A percentile compares a stretch with the other conserved stretches of the same genome.
Evolutionary conservation across 345 rosid species (phyloP).

Genomic region (Linum trigynum): DNA sequence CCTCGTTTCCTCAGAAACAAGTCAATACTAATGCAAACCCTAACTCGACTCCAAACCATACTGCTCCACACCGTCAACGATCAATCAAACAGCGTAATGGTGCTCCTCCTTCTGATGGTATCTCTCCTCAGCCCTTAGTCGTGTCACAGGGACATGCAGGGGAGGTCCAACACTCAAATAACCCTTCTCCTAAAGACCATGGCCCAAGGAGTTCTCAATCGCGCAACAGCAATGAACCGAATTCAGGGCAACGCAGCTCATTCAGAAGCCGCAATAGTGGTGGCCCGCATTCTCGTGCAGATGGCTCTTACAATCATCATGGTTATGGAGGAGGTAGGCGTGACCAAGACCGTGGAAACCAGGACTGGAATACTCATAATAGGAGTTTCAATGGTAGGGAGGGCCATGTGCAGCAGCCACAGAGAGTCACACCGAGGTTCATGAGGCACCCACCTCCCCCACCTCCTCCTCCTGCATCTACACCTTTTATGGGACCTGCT

Average conservation of each 20-base stretch:
- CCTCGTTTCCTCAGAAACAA: not conserved
- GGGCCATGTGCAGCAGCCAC: conserved; percentile 48
- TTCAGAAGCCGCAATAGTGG: conserved; percentile 45
- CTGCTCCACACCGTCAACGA: not conserved
- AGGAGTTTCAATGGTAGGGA: conserved; percentile 62
- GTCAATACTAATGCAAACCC: not conserved
- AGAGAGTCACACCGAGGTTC: conserved; percentile 44
- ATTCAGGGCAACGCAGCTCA: conserved; percentile 44
- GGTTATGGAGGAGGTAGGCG: conserved; percentile 64
- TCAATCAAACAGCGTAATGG: conserved; percentile 18
- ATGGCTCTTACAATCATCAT: conserved; percentile 61
- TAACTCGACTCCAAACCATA: not conserved
- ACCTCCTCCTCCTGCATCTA: conserved; percentile 32
- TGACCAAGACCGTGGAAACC: conserved; percentile 48
- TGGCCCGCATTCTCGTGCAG: conserved; percentile 38
- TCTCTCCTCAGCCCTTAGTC: conserved; percentile 27
- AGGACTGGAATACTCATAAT: conserved; percentile 32
- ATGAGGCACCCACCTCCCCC: conserved; percentile 55
- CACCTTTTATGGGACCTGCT: conserved; percentile 37
- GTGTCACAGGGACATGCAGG: conserved; percentile 25
- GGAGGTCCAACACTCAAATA: conserved; percentile 24
- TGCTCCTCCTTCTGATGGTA: conserved; percentile 30
- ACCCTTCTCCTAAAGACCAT: conserved; percentile 48
- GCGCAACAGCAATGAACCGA: conserved; percentile 41
- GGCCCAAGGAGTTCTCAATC: conserved; percentile 42